Evolutionary conservation across 257 asterid species (phyloP).

Genomic region (Gynochthodes officinalis): DNA sequence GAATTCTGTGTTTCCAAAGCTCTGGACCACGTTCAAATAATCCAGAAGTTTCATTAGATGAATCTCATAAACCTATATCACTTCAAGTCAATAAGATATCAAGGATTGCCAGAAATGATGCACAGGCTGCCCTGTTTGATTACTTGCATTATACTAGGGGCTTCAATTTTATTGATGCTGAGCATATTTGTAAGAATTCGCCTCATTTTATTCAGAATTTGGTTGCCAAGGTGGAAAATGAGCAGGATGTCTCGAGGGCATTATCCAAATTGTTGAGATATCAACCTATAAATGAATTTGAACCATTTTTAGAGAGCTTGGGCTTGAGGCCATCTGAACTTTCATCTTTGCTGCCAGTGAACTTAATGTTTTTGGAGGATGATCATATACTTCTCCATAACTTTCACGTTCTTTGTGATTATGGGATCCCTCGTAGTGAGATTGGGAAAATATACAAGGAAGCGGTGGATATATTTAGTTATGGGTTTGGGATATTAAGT

Average conservation of each 20-base stretch:
- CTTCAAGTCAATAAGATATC: constrained; percentile 17
- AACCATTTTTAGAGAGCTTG: constrained; percentile 86
- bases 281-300: constrained; percentile 85
- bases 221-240: constrained; percentile 45
- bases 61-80: constrained; percentile 15
- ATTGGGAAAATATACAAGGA: constrained; percentile 79
- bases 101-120: constrained; percentile 47
- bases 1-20: constrained; percentile 14
- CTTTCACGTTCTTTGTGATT: constrained; percentile 59
- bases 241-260: constrained; percentile 54
- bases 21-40: background rate
- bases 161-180: constrained; percentile 64
- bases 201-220: constrained; percentile 57
- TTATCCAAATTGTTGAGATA: constrained; percentile 63
- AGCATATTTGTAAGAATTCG: constrained; percentile 81
- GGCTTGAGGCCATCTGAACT: constrained; percentile 61
- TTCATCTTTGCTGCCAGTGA: constrained; percentile 55
- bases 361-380: constrained; percentile 59
- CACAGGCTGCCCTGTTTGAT: constrained; percentile 73
- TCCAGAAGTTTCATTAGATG: background rate
- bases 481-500: constrained; percentile 41
- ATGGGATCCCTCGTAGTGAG: constrained; percentile 69
- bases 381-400: constrained; percentile 62
- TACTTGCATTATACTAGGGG: constrained; percentile 87
- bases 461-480: constrained; percentile 50